Conservation (phyloP, 495 filamentous ascomycete genomes). For the Cladorrhinum samala region DNA sequence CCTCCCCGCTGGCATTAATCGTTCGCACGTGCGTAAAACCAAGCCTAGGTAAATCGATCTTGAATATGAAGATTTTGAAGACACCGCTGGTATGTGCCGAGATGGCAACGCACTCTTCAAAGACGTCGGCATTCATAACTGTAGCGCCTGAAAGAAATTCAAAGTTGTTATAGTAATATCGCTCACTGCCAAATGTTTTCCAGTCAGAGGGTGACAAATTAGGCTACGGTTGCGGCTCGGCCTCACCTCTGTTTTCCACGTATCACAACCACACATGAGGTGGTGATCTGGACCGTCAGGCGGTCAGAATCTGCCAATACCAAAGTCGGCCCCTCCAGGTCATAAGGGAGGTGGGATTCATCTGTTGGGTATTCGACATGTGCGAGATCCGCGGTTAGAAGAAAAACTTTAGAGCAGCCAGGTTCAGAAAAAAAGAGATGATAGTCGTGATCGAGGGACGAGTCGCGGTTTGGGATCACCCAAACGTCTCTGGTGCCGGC, state of each 20-base stretch:
- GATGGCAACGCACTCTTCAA: conserved; percentile 27
- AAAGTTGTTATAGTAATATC: conserved; percentile 20
- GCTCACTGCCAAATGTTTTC: conserved; percentile 19
- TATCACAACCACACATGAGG: conserved; percentile 38
- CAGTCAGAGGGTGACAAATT: background rate
- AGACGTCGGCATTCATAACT: conserved; percentile 30
- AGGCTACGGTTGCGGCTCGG: too few species aligned
- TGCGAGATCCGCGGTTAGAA: conserved; percentile 33
- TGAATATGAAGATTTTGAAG: conserved; percentile 31
- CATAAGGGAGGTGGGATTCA: conserved; percentile 42
- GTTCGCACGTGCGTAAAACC: conserved; percentile 9
- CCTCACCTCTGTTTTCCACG: conserved; percentile 10
- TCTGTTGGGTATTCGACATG: conserved; percentile 27
- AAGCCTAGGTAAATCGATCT: conserved; percentile 16
- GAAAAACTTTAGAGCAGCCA: conserved; percentile 34
- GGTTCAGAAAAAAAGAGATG: conserved; percentile 47
- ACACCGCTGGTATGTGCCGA: conserved; percentile 25
- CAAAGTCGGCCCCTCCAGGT: conserved; percentile 50
- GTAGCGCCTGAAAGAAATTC: conserved; percentile 8
- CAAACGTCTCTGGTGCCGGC: conserved; percentile 39
- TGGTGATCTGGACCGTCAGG: conserved; percentile 52
- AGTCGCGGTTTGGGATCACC: conserved; percentile 30
- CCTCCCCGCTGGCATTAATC: conserved; percentile 32
- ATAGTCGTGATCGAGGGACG: conserved; percentile 18
- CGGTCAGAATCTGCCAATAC: conserved; percentile 35